A percentile compares a stretch with the other conserved stretches of the same genome.
These are phyloP conservation scores for Bruguiera parviflora DNA, from an alignment of 345 rosid species.

Conservation along the genomic window DNA sequence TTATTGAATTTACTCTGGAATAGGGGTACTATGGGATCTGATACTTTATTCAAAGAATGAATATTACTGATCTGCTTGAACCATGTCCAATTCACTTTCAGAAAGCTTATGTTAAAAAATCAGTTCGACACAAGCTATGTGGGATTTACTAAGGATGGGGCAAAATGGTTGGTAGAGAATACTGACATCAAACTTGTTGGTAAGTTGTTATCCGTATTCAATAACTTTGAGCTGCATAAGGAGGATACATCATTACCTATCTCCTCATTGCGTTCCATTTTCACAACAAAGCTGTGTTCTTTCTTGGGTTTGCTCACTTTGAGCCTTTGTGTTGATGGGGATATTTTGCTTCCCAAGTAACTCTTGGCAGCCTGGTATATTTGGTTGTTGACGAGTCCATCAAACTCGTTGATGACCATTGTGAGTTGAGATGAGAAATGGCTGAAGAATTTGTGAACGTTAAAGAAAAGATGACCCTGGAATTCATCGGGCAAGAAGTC, in stretches of 20 bases:
- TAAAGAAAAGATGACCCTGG: slow-evolving; percentile 13
- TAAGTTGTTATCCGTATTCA: slow-evolving; percentile 22
- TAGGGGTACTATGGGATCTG: too few species aligned
- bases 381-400: slow-evolving; percentile 31
- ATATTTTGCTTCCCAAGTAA: slow-evolving; percentile 24
- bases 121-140: slow-evolving; percentile 75
- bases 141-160: slow-evolving; percentile 81
- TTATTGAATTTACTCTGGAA: too few species aligned
- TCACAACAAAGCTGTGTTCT: slow-evolving; percentile 41
- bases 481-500: slow-evolving; percentile 30
- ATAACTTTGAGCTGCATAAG: not conserved
- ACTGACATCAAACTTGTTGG: slow-evolving; percentile 87
- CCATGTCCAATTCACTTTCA: slow-evolving; percentile 23
- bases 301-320: slow-evolving; percentile 47
- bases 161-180: slow-evolving; percentile 84
- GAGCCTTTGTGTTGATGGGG: slow-evolving; percentile 31
- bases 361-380: slow-evolving; percentile 30
- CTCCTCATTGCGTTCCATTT: slow-evolving; percentile 54
- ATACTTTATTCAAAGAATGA: not conserved
- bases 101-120: slow-evolving; percentile 77
- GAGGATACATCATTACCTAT: slow-evolving; percentile 6
- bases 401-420: slow-evolving; percentile 32
- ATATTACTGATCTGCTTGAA: not conserved
- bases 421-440: slow-evolving; percentile 32
- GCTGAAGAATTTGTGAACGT: slow-evolving; percentile 18